phyloP scores from a whole-genome alignment of 352 stramenopile genomes.

The Globisporangium rhizosaccharum region DNA sequence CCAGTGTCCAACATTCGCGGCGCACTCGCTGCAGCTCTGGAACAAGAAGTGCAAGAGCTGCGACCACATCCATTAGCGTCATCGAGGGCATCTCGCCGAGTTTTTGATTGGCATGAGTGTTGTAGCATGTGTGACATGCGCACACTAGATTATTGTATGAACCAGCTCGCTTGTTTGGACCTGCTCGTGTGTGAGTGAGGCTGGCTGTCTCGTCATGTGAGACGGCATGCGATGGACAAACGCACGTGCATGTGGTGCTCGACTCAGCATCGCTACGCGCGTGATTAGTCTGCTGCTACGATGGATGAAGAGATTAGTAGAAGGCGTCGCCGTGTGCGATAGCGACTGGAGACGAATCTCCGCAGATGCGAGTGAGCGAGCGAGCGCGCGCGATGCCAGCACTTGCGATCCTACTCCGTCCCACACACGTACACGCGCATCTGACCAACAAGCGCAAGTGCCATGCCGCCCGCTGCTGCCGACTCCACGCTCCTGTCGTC shows the following conservation, averaged over 20 bases:
- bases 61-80: conserved; percentile 37
- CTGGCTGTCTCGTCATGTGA: background rate
- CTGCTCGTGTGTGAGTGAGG: too few species aligned
- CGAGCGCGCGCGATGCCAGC: background rate
- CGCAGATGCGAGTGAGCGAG: background rate
- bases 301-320: background rate
- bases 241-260: background rate
- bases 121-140: background rate
- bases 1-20: conserved; percentile 35
- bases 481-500: background rate
- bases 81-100: background rate
- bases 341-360: background rate
- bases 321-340: too few species aligned
- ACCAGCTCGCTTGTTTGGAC: background rate
- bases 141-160: background rate
- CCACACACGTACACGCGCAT: background rate
- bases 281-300: background rate
- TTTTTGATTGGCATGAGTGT: background rate
- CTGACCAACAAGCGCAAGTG: background rate
- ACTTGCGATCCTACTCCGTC: background rate
- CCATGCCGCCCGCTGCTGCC: background rate
- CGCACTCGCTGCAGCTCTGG: conserved; percentile 43
- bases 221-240: background rate
- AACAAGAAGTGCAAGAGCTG: conserved; percentile 68
- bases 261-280: background rate